phyloP scores from a whole-genome alignment of 2,329 filamentous ascomycete genomes.

The Lecanicillium sp. region DNA sequence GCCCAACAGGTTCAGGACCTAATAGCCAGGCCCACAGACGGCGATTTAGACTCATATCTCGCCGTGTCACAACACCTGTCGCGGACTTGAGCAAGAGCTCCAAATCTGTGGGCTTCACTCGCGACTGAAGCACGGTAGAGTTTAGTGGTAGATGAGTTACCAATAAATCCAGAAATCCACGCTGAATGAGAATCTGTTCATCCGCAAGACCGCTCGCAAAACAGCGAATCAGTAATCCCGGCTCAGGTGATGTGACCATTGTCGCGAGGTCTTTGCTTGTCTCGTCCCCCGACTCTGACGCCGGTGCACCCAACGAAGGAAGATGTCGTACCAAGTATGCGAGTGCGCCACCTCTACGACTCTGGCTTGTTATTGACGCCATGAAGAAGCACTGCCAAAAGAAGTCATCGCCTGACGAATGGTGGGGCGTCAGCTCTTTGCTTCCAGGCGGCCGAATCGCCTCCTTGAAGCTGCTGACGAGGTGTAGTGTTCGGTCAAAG shows the following conservation, averaged over 20 bases:
- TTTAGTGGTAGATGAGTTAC: conserved; percentile 84
- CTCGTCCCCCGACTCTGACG: conserved; percentile 11
- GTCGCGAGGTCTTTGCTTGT: conserved; percentile 41
- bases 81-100: conserved; percentile 76
- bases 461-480: conserved; percentile 70
- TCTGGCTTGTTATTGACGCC: conserved; percentile 82
- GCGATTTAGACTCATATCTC: conserved; percentile 95
- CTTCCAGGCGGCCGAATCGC: conserved; percentile 49
- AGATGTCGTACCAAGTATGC: conserved; percentile 76
- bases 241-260: conserved; percentile 80
- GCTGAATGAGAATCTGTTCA: conserved; percentile 82
- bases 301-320: conserved; percentile 35
- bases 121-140: conserved; percentile 69
- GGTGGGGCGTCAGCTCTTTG: conserved; percentile 40
- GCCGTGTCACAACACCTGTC: conserved; percentile 74
- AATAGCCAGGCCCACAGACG: conserved; percentile 95
- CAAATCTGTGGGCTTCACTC: conserved; percentile 65
- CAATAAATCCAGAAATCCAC: conserved; percentile 86
- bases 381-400: conserved; percentile 99
- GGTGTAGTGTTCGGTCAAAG: conserved; percentile 76
- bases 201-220: conserved; percentile 87
- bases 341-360: conserved; percentile 74
- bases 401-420: conserved; percentile 66
- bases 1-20: conserved; percentile 57
- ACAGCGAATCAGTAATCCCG: conserved; percentile 79